phyloP scores from a whole-genome alignment of 441 rosid genomes.

The Adansonia madagascariensis region DNA sequence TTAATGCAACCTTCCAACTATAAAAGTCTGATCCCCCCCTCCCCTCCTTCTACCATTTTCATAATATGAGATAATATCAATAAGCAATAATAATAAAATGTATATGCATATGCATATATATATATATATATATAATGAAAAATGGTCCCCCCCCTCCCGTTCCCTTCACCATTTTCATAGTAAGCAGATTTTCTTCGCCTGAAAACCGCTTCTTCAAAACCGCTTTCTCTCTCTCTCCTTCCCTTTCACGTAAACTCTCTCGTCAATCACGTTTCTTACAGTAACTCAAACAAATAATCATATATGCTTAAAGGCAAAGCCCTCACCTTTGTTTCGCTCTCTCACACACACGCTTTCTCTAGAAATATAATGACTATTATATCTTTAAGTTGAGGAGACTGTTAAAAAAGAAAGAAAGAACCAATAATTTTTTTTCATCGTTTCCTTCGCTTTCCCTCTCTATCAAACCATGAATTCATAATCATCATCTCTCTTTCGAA shows the following conservation, averaged over 20 bases:
- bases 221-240: not conserved
- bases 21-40: not conserved
- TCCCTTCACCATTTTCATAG: conserved; percentile 10
- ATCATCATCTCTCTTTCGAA: conserved; percentile 16
- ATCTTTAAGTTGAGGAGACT: not conserved
- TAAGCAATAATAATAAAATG: not conserved
- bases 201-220: conserved; percentile 31
- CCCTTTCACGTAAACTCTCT: conserved; percentile 15
- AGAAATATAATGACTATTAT: not conserved
- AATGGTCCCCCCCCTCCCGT: conserved; percentile 19
- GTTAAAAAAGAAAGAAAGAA: not conserved
- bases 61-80: not conserved
- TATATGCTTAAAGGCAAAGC: conserved; percentile 10
- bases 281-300: conserved; percentile 3
- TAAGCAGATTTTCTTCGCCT: conserved; percentile 29
- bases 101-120: too few species aligned
- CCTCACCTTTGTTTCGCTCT: not conserved
- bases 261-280: conserved; percentile 27
- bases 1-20: not conserved
- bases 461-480: conserved; percentile 26
- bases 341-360: conserved; percentile 1
- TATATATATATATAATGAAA: not conserved
- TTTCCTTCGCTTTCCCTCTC: not conserved
- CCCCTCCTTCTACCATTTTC: not conserved
- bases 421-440: not conserved